Evolutionary conservation across 2,329 filamentous ascomycete species (phyloP).

Genomic region (Didymella exigua): DNA sequence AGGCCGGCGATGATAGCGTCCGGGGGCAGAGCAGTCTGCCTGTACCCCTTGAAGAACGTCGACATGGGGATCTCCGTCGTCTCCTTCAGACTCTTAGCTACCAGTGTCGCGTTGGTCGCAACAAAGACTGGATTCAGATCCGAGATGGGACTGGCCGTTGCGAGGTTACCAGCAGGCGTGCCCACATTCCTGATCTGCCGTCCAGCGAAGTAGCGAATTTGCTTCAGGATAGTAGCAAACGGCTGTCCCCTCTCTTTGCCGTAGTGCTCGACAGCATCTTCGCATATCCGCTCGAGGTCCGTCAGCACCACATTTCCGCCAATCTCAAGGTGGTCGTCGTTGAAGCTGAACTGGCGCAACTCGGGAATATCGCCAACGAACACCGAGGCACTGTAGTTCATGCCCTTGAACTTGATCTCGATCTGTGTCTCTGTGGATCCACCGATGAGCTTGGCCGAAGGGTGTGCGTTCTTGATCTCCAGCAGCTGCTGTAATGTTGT

Average conservation of each 20-base stretch:
- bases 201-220: conserved; percentile 92
- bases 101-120: conserved; percentile 78
- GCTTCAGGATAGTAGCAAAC: conserved; percentile 89
- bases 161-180: conserved; percentile 91
- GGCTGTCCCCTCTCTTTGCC: conserved; percentile 74
- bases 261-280: conserved; percentile 79
- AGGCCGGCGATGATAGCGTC: conserved; percentile 87
- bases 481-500: conserved; percentile 85
- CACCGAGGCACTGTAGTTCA: conserved; percentile 87
- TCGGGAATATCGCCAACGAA: conserved; percentile 94
- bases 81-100: conserved; percentile 76
- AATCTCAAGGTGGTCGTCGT: conserved; percentile 83
- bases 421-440: conserved; percentile 98
- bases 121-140: conserved; percentile 95
- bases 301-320: conserved; percentile 93
- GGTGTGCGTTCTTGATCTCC: conserved; percentile 85
- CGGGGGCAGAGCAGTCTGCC: conserved; percentile 77
- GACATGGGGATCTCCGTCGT: conserved; percentile 89
- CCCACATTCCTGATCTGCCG: conserved; percentile 97
- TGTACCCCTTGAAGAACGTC: conserved; percentile 90
- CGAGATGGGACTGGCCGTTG: conserved; percentile 93
- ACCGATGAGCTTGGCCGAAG: conserved; percentile 90
- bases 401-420: conserved; percentile 95
- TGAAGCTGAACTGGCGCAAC: conserved; percentile 78
- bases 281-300: conserved; percentile 84